phyloP scores from a whole-genome alignment of 148 eudicot genomes.

The Heliosperma pusillum region DNA sequence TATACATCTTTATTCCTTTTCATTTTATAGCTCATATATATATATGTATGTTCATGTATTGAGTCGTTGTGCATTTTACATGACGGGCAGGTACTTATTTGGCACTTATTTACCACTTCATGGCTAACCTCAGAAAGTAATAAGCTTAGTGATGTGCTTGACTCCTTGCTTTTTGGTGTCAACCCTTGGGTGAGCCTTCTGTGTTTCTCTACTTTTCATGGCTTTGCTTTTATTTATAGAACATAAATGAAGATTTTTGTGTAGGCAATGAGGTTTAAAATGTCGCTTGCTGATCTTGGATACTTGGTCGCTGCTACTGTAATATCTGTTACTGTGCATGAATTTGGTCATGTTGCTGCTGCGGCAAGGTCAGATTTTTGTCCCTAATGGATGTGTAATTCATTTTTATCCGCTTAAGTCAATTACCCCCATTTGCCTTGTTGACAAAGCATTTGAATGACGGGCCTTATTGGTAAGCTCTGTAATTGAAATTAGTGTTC shows the following conservation, averaged over 20 bases:
- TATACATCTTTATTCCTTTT: neutral
- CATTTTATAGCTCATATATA: neutral
- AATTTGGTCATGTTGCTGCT: conserved; percentile 90
- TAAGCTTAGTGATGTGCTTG: conserved; percentile 39
- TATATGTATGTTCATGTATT: conserved; percentile 1
- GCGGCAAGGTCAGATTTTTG: conserved; percentile 78
- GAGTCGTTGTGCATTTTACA: conserved; percentile 8
- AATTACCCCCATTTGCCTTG: neutral
- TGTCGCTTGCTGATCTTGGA: conserved; percentile 56
- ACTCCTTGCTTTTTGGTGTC: conserved; percentile 49
- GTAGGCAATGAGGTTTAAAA: conserved; percentile 51
- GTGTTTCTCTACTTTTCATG: neutral
- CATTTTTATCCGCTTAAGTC: neutral
- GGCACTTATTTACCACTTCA: conserved; percentile 46
- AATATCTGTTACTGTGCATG: conserved; percentile 68
- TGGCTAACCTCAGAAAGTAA: conserved; percentile 36
- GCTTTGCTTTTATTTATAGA: neutral
- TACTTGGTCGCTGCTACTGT: conserved; percentile 54
- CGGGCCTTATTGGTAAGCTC: neutral
- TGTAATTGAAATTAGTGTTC: neutral
- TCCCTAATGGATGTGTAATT: conserved; percentile 11
- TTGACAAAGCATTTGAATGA: too few relatives aligned
- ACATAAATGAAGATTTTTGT: neutral
- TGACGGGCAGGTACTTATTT: conserved; percentile 53
- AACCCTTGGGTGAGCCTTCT: conserved; percentile 56